phyloP scores from a whole-genome alignment of 331 rosid species.

The Malus hybrid region DNA sequence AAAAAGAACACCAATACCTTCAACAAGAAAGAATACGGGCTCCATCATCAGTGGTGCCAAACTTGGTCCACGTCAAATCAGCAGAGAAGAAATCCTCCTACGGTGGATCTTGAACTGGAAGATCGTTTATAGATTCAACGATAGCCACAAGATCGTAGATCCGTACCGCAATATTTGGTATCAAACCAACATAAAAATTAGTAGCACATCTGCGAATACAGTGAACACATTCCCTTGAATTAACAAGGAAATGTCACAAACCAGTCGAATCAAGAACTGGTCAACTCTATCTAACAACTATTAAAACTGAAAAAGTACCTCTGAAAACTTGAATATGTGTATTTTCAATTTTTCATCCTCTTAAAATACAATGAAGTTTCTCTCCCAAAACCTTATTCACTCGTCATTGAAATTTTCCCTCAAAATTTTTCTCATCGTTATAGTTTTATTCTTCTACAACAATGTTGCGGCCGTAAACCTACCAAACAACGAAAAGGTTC shows the following conservation, averaged over 20 bases:
- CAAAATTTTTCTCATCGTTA: not conserved
- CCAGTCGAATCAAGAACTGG: not conserved
- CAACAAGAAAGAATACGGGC: constrained; percentile 36
- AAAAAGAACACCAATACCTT: constrained; percentile 97
- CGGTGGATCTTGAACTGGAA: constrained; percentile 82
- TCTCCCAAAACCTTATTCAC: constrained; percentile 1
- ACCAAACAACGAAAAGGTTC: constrained; percentile 32
- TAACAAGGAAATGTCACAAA: not conserved
- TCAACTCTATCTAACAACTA: not conserved
- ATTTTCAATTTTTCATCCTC: not conserved
- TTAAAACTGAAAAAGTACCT: no score
- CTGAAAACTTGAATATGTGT: not conserved
- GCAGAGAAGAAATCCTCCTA: constrained; percentile 72
- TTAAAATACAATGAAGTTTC: constrained; percentile 16
- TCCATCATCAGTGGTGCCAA: constrained; percentile 70
- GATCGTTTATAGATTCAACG: constrained; percentile 53
- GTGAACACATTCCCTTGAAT: not conserved
- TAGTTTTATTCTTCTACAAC: not conserved
- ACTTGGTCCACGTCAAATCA: constrained; percentile 82
- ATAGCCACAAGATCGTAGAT: constrained; percentile 37
- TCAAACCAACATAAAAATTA: not conserved
- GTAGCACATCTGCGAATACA: constrained; percentile 12
- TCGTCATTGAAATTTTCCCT: not conserved
- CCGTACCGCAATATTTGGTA: not conserved
- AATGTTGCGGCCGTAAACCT: not conserved